Evolutionary conservation across 2,329 filamentous ascomycete genomes (phyloP).

Genomic region (Chrysoporthe deuterocubensis): DNA sequence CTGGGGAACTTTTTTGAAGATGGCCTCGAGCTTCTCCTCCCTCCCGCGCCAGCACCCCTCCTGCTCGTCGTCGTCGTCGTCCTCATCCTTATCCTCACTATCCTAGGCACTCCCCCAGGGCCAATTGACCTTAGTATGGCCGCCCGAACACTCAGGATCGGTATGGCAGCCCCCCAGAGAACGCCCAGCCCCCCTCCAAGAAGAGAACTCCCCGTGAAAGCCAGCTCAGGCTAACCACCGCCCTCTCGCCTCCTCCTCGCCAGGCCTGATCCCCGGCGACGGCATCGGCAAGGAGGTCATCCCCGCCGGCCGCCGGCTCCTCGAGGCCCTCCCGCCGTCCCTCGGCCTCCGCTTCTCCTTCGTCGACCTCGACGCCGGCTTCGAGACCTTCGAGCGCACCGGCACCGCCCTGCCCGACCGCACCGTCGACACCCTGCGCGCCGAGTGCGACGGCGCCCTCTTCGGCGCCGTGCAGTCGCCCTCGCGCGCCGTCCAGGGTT

Average conservation of each 20-base stretch:
- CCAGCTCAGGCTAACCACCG: neutral
- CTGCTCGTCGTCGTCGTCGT: too few relatives aligned
- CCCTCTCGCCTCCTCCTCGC: conserved; percentile 3
- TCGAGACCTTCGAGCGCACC: conserved; percentile 88
- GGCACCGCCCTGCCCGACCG: conserved; percentile 86
- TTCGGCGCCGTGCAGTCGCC: conserved; percentile 97
- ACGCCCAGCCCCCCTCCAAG: neutral
- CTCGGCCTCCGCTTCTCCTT: conserved; percentile 93
- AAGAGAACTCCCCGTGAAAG: conserved; percentile 2
- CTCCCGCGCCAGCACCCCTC: neutral
- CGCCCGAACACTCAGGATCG: conserved; percentile 69
- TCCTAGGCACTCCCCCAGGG: neutral
- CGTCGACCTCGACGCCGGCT: conserved; percentile 89
- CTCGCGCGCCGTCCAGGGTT: conserved; percentile 86
- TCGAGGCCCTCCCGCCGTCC: conserved; percentile 92
- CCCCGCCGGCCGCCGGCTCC: conserved; percentile 85
- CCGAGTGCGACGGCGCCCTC: conserved; percentile 92
- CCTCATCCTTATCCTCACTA: neutral
- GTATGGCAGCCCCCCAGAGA: conserved; percentile 42
- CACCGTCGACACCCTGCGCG: conserved; percentile 86
- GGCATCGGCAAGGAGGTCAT: conserved; percentile 99
- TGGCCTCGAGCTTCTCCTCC: neutral
- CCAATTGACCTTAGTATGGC: conserved; percentile 52
- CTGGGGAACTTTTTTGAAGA: conserved; percentile 16
- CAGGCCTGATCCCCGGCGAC: conserved; percentile 95